These are phyloP conservation scores for Saccharomycopsis oosterbeekiorum DNA, from an alignment of 805 yeast genomes.

Conservation along the genomic window DNA sequence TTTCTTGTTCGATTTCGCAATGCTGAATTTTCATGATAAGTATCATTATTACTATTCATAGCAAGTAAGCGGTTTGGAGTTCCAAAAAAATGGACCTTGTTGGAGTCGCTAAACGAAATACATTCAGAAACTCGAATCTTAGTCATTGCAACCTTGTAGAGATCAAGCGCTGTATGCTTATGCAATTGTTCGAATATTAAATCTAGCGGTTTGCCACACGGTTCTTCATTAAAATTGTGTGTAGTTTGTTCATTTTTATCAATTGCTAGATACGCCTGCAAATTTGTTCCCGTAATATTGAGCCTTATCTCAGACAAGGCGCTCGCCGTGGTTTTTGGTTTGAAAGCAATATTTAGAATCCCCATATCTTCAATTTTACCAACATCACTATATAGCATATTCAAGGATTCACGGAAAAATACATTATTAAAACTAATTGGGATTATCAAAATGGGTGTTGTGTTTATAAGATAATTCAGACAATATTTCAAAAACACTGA, in stretches of 20 bases:
- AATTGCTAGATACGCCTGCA: neutral
- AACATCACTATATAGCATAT: neutral
- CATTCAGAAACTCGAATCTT: neutral
- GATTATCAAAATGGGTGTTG: constrained; percentile 1
- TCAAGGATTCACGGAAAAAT: neutral
- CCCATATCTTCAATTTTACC: constrained; percentile 54
- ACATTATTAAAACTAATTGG: neutral
- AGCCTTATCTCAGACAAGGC: neutral
- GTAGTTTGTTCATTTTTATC: neutral
- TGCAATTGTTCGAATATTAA: neutral
- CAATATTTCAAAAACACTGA: constrained; percentile 9
- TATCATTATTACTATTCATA: neutral
- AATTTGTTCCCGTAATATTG: neutral
- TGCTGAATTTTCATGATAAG: neutral
- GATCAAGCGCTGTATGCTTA: neutral
- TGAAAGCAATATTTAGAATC: constrained; percentile 47
- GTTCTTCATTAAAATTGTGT: neutral
- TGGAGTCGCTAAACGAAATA: neutral
- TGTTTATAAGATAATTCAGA: neutral
- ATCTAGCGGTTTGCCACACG: neutral
- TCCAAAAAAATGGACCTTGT: neutral
- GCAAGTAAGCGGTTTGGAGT: neutral
- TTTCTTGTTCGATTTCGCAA: neutral
- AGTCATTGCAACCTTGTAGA: neutral
- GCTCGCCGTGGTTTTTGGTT: constrained; percentile 22